Percentiles rank a stretch among this genome's conserved stretches.
phyloP scores from a whole-genome alignment of 768 basidiomycete species.

The Fistulinella prunicolor region DNA sequence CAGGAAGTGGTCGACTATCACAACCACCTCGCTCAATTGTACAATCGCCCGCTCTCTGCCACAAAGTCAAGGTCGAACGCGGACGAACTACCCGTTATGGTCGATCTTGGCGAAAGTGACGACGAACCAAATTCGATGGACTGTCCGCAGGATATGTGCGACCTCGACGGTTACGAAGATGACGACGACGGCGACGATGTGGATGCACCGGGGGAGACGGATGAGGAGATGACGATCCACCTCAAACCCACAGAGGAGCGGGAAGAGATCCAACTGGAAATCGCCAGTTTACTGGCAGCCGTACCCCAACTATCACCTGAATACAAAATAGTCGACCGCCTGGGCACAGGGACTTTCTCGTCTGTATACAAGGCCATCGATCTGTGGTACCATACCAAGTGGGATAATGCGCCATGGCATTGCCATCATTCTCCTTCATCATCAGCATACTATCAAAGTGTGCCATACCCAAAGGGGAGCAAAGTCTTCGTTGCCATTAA shows the following conservation, averaged over 20 bases:
- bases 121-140: conserved; percentile 35
- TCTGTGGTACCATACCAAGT: conserved; percentile 65
- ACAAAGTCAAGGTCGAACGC: conserved; percentile 20
- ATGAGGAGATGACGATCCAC: conserved; percentile 60
- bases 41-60: conserved; percentile 28
- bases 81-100: conserved; percentile 29
- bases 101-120: conserved; percentile 50
- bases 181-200: conserved; percentile 37
- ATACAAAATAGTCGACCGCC: conserved; percentile 82
- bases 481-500: conserved; percentile 91
- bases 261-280: conserved; percentile 73
- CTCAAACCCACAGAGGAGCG: conserved; percentile 65
- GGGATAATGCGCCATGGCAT: conserved; percentile 74
- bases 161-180: conserved; percentile 33
- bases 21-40: conserved; percentile 46
- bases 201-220: conserved; percentile 38
- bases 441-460: conserved; percentile 63
- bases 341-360: conserved; percentile 97
- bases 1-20: conserved; percentile 48
- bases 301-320: conserved; percentile 64
- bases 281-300: conserved; percentile 60
- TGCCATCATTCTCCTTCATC: conserved; percentile 60
- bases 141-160: conserved; percentile 38
- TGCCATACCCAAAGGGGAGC: conserved; percentile 36
- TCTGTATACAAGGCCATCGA: conserved; percentile 99